phyloP scores from a whole-genome alignment of 768 basidiomycete species.

The Psilocybe cubensis region DNA sequence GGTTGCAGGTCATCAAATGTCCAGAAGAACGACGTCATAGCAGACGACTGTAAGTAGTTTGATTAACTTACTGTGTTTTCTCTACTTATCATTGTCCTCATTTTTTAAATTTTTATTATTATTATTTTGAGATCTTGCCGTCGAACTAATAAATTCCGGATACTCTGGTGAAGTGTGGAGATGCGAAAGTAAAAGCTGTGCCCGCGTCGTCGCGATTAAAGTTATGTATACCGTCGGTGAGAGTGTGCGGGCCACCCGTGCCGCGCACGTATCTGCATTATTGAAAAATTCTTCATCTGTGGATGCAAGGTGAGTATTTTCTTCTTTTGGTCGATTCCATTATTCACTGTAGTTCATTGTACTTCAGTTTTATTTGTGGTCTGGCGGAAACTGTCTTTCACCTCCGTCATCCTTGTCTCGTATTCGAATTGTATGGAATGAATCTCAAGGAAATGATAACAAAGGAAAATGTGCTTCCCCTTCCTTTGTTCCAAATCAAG shows the following conservation, averaged over 20 bases:
- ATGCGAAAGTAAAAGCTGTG: not conserved
- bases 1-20: too few species aligned
- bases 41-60: too few species aligned
- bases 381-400: not conserved
- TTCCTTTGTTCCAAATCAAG: not conserved
- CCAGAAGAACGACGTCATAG: too few species aligned
- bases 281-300: not conserved
- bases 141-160: not conserved
- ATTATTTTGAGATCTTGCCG: too few species aligned
- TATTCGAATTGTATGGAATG: conserved; percentile 3
- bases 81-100: too few species aligned
- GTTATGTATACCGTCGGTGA: not conserved
- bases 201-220: not conserved
- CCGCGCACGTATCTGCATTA: not conserved
- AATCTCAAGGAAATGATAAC: not conserved
- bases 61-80: too few species aligned
- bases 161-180: not conserved
- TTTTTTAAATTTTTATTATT: too few species aligned
- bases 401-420: not conserved
- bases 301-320: not conserved
- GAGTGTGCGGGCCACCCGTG: not conserved
- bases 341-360: not conserved
- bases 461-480: not conserved
- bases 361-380: not conserved
- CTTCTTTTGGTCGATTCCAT: not conserved